phyloP scores from a whole-genome alignment of 75 land plant genomes.

The Sequoia sempervirens region DNA sequence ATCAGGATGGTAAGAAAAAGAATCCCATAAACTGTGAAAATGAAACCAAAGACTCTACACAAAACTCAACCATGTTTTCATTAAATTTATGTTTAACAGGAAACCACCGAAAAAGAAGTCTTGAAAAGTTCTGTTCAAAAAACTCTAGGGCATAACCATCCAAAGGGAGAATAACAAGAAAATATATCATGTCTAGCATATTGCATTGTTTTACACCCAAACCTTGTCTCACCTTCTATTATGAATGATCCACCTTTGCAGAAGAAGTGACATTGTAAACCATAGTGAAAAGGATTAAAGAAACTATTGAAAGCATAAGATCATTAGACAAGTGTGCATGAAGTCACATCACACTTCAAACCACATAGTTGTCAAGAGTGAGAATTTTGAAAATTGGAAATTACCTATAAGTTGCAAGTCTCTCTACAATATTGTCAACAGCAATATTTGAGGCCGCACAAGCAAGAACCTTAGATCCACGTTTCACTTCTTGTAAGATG shows the following conservation, averaged over 20 bases:
- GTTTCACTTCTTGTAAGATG: conserved; percentile 94
- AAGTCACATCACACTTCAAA: not conserved
- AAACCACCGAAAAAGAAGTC: not conserved
- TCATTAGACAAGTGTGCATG: not conserved
- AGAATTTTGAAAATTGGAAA: not conserved
- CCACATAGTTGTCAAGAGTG: not conserved
- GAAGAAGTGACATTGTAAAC: not conserved
- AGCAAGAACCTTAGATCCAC: conserved; percentile 86
- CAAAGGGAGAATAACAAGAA: not conserved
- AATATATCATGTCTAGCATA: not conserved
- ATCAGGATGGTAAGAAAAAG: not conserved
- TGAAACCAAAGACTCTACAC: not conserved
- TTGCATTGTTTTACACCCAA: not conserved
- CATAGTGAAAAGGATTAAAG: not conserved
- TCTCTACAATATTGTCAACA: conserved; percentile 96
- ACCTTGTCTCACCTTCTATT: not conserved
- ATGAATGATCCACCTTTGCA: not conserved
- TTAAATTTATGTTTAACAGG: not conserved
- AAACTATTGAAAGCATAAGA: not conserved
- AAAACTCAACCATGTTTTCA: not conserved
- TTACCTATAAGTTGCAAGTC: conserved; percentile 84
- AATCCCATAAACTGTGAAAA: not conserved
- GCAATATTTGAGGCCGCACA: conserved; percentile 99
- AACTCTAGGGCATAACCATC: not conserved
- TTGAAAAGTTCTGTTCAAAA: not conserved